Evolutionary conservation across 2,329 filamentous ascomycete genomes (phyloP).

Genomic region (Colletotrichum sp.): DNA sequence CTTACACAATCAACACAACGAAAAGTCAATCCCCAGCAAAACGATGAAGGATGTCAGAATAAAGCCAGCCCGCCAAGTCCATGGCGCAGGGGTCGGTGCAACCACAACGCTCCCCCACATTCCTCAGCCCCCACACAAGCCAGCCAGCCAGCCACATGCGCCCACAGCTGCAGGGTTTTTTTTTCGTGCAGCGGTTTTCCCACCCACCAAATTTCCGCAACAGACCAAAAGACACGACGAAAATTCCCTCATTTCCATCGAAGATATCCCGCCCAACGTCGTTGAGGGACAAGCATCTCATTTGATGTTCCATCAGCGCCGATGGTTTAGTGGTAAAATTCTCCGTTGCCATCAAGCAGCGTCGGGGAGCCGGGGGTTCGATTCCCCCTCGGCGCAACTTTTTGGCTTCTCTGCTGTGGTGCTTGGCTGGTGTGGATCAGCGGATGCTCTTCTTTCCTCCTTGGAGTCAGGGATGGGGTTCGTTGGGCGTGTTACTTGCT

Average conservation of each 20-base stretch:
- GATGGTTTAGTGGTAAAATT: slow-evolving; percentile 9
- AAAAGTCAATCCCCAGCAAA: rapidly evolving
- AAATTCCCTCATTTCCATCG: background rate
- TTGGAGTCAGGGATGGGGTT: no score
- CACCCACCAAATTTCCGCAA: background rate
- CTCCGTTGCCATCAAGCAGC: slow-evolving; percentile 1
- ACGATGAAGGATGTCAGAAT: background rate
- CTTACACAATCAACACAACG: background rate
- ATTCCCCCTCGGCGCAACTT: background rate
- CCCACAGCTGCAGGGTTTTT: background rate
- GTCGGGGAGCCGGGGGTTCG: slow-evolving; percentile 4
- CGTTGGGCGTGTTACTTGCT: no score
- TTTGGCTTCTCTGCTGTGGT: no score
- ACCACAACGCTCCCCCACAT: background rate
- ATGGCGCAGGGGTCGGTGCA: background rate
- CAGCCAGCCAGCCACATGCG: background rate
- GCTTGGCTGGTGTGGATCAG: no score
- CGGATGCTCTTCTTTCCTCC: no score
- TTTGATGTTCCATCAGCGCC: background rate
- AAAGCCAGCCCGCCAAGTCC: background rate
- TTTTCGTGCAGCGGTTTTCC: background rate
- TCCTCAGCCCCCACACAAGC: background rate
- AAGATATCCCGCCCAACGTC: background rate
- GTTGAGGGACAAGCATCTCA: background rate
- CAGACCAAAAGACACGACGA: background rate